Percentiles rank a stretch among this genome's conserved stretches.
These are phyloP conservation scores for Saksenaea oblongispora DNA, from an alignment of 371 early-diverging fungal species.

Conservation along the genomic window DNA sequence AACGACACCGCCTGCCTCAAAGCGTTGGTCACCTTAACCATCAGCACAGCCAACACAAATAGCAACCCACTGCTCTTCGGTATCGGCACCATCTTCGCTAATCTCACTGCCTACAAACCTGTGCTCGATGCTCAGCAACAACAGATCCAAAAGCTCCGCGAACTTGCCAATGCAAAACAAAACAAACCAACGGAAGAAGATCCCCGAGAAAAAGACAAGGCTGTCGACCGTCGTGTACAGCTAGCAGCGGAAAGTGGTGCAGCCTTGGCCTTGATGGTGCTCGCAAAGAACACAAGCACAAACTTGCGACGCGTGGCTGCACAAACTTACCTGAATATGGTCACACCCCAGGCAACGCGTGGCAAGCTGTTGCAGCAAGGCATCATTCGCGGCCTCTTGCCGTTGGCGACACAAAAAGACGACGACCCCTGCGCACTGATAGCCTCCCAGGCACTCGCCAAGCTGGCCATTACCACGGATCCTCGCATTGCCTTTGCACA, in stretches of 20 bases:
- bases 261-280: slow-evolving; percentile 54
- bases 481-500: slow-evolving; percentile 85
- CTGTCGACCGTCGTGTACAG: slow-evolving; percentile 63
- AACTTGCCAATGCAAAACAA: slow-evolving; percentile 59
- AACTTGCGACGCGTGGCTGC: slow-evolving; percentile 65
- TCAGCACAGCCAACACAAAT: slow-evolving; percentile 42
- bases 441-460: slow-evolving; percentile 87
- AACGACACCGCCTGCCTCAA: slow-evolving; percentile 59
- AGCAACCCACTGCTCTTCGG: slow-evolving; percentile 62
- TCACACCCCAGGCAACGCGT: slow-evolving; percentile 69
- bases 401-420: slow-evolving; percentile 31
- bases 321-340: slow-evolving; percentile 67
- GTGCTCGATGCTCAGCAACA: slow-evolving; percentile 78
- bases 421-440: slow-evolving; percentile 20
- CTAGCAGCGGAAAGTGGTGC: slow-evolving; percentile 59
- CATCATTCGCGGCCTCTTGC: slow-evolving; percentile 64
- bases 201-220: slow-evolving; percentile 56
- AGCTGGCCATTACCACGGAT: slow-evolving; percentile 87
- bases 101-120: slow-evolving; percentile 71
- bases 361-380: slow-evolving; percentile 88
- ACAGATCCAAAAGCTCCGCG: slow-evolving; percentile 75
- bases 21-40: slow-evolving; percentile 51
- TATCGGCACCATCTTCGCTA: slow-evolving; percentile 66
- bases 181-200: slow-evolving; percentile 45
- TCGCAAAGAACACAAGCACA: slow-evolving; percentile 59